phyloP scores from a whole-genome alignment of 768 basidiomycete genomes.

The Lanmaoa pseudosensibilis region DNA sequence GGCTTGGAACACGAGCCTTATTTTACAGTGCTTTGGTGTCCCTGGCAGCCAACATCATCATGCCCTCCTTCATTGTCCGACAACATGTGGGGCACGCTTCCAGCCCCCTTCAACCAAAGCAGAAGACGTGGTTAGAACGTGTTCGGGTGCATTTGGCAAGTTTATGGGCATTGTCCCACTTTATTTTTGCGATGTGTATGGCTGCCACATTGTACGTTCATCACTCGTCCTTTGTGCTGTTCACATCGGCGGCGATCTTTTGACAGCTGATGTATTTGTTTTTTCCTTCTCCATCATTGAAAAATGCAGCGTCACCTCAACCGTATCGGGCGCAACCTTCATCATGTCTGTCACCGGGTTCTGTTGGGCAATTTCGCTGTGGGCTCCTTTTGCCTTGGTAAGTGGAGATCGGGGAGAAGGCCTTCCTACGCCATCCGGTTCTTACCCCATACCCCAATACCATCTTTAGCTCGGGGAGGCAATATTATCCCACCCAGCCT shows the following conservation, averaged over 20 bases:
- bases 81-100: constrained; percentile 15
- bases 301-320: constrained; percentile 63
- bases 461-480: constrained; percentile 73
- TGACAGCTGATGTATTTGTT: constrained; percentile 9
- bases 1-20: constrained; percentile 81
- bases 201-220: constrained; percentile 74
- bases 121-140: constrained; percentile 36
- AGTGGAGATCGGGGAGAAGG: constrained; percentile 23
- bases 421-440: not conserved
- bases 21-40: constrained; percentile 74
- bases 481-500: constrained; percentile 65
- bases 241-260: constrained; percentile 14
- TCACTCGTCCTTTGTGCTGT: constrained; percentile 1
- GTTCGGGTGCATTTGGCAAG: constrained; percentile 62
- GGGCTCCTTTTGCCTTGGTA: constrained; percentile 92
- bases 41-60: constrained; percentile 62
- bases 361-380: constrained; percentile 90
- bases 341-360: constrained; percentile 82
- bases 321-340: constrained; percentile 67
- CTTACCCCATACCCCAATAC: constrained; percentile 22
- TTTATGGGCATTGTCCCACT: constrained; percentile 78
- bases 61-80: constrained; percentile 61
- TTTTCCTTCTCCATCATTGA: constrained; percentile 7
- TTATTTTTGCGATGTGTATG: constrained; percentile 77
- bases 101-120: constrained; percentile 19